Evolutionary conservation across 2,329 filamentous ascomycete species (phyloP), one percentile per base, ranked within the genome.

Genomic region (Fusarium keratoplasticum): DNA sequence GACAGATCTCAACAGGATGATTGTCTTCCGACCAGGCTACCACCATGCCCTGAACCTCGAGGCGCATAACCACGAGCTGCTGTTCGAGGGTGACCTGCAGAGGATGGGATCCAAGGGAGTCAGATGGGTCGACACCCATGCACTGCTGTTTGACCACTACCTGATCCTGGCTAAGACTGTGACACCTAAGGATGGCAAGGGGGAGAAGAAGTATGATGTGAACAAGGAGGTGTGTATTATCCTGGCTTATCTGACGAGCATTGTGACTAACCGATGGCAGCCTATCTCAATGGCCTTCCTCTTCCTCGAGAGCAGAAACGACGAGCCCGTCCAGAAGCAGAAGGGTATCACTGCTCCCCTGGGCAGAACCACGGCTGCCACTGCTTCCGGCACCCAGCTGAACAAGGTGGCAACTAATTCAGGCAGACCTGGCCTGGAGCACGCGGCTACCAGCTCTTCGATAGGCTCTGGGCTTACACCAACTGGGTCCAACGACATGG

Each of bases 231-330:
- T 93, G 83, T 84, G 89, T 77, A 22, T n/a, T 29, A 16, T 25
- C 27, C 18, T n/a, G 6, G n/a, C 33, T 11, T 8, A 14, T 4
- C 33, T 55, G 18, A 18, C 27, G 9, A 47, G 36, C 35, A 7
- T 25, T 33, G 18, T 47, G n/a, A 58, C 74, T 83, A 72, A 83
- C 79, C 71, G 14, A 61, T 69, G 36, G 11, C 52, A 93, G 86
- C 95, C 94, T 8, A 98, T 99, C 72, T 96, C 96, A 0, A 99
- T 99, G 96, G 95, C 97, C 77, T 87, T 99, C 3, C 87, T 99
- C 29, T 94, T 97, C 59, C 87, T 99, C 1, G 97, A 99, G 83
- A 98, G 94, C 81, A 92, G 94, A 76, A 94, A 96, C 75, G 97
- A 99, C 74, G 95, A 98, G 73, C 92, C 96, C 0, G 93, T 98